Percentiles rank a stretch among this genome's conserved stretches.
phyloP scores from a whole-genome alignment of 495 filamentous ascomycete species.

The Immersiella caudata region DNA sequence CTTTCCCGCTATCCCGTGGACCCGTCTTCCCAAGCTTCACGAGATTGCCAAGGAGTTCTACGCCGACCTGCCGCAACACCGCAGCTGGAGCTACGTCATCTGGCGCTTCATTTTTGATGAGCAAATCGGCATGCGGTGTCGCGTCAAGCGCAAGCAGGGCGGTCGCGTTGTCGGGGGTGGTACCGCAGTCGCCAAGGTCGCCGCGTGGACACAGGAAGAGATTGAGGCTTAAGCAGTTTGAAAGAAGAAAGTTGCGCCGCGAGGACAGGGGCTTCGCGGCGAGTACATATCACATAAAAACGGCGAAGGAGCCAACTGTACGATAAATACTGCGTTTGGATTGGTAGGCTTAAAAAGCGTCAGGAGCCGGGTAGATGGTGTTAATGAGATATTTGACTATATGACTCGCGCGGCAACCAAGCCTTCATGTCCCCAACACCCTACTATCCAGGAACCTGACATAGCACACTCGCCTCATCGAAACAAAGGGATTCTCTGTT shows the following conservation, averaged over 20 bases:
- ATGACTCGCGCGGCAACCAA: background rate
- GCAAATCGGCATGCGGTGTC: constrained; percentile 83
- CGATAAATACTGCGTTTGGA: background rate
- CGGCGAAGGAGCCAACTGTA: background rate
- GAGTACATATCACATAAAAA: background rate
- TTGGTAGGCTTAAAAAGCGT: background rate
- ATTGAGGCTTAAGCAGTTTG: constrained; percentile 47
- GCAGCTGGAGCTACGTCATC: constrained; percentile 89
- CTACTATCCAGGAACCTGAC: too few species aligned
- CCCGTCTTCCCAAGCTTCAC: constrained; percentile 71
- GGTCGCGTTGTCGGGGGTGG: constrained; percentile 62
- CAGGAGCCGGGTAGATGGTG: background rate
- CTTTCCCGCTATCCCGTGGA: constrained; percentile 97
- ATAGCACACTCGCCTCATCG: too few species aligned
- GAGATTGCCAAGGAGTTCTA: constrained; percentile 92
- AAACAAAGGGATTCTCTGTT: too few species aligned
- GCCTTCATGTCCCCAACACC: too few species aligned
- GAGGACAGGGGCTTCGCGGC: background rate
- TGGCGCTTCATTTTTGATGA: constrained; percentile 94
- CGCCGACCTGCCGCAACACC: constrained; percentile 79
- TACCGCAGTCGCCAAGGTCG: constrained; percentile 33
- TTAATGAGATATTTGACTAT: background rate
- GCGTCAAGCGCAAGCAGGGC: constrained; percentile 88
- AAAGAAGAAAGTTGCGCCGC: background rate
- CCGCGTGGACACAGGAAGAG: constrained; percentile 55